Conservation (phyloP, 495 filamentous ascomycete genomes). For the Polyplosphaeria fusca region DNA sequence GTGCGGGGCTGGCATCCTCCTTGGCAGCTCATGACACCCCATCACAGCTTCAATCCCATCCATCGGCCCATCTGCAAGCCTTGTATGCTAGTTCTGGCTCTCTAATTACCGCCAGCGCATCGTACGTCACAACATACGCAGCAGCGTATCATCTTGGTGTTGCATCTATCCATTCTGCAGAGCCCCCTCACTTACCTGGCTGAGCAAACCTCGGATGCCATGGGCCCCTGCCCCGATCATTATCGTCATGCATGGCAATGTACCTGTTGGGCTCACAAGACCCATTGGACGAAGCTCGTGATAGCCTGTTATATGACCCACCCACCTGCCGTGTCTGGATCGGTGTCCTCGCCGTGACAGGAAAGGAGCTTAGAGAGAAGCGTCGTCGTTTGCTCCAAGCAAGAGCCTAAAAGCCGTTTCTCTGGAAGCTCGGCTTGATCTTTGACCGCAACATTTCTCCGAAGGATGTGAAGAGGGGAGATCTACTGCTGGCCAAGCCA, state of each 20-base stretch:
- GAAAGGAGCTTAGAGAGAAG: too few species aligned
- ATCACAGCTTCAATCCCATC: neutral
- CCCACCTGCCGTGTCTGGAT: conserved; percentile 1
- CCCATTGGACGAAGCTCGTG: neutral
- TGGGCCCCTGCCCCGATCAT: conserved; percentile 17
- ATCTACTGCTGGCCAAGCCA: conserved; percentile 1
- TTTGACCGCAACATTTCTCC: neutral
- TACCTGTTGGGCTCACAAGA: neutral
- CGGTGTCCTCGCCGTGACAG: too few species aligned
- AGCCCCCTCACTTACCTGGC: neutral
- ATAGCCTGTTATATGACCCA: neutral
- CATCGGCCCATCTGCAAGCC: neutral
- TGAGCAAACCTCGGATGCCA: neutral
- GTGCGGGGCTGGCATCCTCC: conserved; percentile 11
- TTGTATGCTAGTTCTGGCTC: neutral
- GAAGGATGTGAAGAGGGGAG: neutral
- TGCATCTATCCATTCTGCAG: conserved; percentile 6
- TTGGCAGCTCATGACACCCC: neutral
- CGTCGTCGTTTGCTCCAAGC: too few species aligned
- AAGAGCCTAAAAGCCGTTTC: too few species aligned
- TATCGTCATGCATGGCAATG: conserved; percentile 22
- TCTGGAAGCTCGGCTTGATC: neutral
- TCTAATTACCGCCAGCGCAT: conserved; percentile 11
- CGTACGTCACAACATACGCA: conserved; percentile 15
- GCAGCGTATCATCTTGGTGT: conserved; percentile 15